Percentiles rank a stretch among this genome's conserved stretches.
These are phyloP conservation scores for Teunomyces tritomae DNA, from an alignment of 805 yeast species.

Conservation along the genomic window DNA sequence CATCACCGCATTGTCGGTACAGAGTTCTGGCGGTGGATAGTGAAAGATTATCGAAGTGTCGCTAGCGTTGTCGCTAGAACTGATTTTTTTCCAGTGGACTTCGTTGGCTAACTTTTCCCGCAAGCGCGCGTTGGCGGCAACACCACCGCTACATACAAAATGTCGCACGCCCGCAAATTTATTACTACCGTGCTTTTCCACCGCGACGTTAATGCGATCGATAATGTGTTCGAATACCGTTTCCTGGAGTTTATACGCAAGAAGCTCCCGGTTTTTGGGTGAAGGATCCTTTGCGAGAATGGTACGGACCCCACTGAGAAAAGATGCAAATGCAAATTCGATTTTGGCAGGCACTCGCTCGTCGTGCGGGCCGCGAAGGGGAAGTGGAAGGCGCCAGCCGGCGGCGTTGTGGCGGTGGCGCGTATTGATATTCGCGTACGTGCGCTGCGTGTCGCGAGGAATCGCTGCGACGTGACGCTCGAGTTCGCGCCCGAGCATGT, in stretches of 20 bases:
- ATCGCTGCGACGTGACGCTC: constrained; percentile 51
- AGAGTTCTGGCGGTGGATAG: constrained; percentile 68
- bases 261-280: constrained; percentile 45
- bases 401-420: constrained; percentile 18
- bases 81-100: constrained; percentile 7
- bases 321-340: constrained; percentile 75
- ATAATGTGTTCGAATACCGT: constrained; percentile 71
- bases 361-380: constrained; percentile 33
- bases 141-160: constrained; percentile 92
- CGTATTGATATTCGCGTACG: constrained; percentile 20
- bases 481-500: constrained; percentile 82
- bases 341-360: constrained; percentile 24
- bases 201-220: constrained; percentile 55
- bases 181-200: constrained; percentile 39
- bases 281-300: constrained; percentile 21
- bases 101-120: constrained; percentile 46
- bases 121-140: constrained; percentile 68
- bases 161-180: constrained; percentile 44
- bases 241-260: constrained; percentile 61
- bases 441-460: constrained; percentile 24
- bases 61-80: not conserved
- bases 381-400: constrained; percentile 26
- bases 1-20: constrained; percentile 96
- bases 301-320: constrained; percentile 52
- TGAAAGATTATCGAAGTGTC: constrained; percentile 36